Evolutionary conservation across 2,329 filamentous ascomycete genomes (phyloP).

Genomic region (Talaromyces piceae): DNA sequence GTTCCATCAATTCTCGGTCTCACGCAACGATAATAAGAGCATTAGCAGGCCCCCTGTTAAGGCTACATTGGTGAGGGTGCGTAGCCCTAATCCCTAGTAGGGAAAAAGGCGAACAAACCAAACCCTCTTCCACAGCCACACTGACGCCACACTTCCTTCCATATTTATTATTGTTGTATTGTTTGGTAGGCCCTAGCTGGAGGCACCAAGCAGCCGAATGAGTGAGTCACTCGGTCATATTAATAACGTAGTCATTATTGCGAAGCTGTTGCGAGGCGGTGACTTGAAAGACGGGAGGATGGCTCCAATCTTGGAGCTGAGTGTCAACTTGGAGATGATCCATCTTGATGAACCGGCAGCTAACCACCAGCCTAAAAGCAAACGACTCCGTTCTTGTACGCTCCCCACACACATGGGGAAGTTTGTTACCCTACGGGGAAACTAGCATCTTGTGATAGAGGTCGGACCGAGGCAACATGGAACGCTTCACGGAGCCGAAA

Average conservation of each 20-base stretch:
- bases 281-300: not conserved
- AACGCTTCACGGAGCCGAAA: not conserved
- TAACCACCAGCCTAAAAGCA: too few species aligned
- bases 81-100: not conserved
- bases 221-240: too few species aligned
- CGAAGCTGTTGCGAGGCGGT: not conserved
- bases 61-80: not conserved
- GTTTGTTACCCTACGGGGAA: not conserved
- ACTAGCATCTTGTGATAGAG: not conserved
- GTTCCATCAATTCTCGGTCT: too few species aligned
- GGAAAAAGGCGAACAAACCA: not conserved
- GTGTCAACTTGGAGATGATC: not conserved
- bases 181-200: too few species aligned
- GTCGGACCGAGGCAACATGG: not conserved
- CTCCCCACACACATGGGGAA: not conserved
- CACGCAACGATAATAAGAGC: not conserved
- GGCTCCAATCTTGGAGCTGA: not conserved
- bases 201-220: too few species aligned
- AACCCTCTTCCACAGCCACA: not conserved
- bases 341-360: not conserved
- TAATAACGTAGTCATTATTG: not conserved
- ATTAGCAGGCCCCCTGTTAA: not conserved
- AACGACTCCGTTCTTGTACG: too few species aligned
- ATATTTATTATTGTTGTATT: too few species aligned
- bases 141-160: too few species aligned